Base-by-base conservation (phyloP, 495 filamentous ascomycete genomes). In the Chaetomium cochliodes region DNA sequence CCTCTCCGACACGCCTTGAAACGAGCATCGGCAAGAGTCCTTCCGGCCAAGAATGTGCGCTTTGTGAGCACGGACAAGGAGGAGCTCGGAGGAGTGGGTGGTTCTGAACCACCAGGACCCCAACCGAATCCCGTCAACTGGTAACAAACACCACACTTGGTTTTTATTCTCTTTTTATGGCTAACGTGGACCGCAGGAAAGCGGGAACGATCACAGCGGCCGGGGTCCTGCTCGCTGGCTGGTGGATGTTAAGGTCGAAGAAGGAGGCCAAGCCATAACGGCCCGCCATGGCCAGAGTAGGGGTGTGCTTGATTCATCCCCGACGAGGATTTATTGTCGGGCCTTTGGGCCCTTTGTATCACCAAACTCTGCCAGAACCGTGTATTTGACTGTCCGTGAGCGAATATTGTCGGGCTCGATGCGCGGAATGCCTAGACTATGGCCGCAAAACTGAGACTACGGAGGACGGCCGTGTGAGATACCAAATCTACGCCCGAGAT, bases 71-170 rank as follows among this genome's bases (percentile, higher is more conserved):
- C 61, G 11, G 37, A 63, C 7, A 42, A 39, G 3, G 61, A 63
- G 37, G 61, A 63, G n/a, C 61, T 63, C 13, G 61, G 61, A 15
- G 61, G 61, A 30, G 61, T 63, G 16, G 8, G 22, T 11, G 61
- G 61, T 13, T 63, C 61, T 9, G 61, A 63, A 20, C 61, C 61
- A 3, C 61, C 61, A 4, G 30, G 41, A n/a, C 61, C 61, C 0
- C 47, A 63, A 13, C 42, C 12, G 23, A 63, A 63, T 18, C 52
- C 41, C 2, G 61, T 63, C 53, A 63, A 63, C 23, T 57, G 61
- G 61, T 57, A 30, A 20, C 13, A 3, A 6, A 28, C 20, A 5
- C 44, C 3, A 16, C 2, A 41, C 39, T 9, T 9, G 39, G 28
- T 22, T 20, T 12, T 33, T 3, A 44, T 16, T 30, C 15, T 28